Evolutionary conservation across 2,329 filamentous ascomycete genomes (phyloP).

Genomic region (Reticulascus tulasneorum): DNA sequence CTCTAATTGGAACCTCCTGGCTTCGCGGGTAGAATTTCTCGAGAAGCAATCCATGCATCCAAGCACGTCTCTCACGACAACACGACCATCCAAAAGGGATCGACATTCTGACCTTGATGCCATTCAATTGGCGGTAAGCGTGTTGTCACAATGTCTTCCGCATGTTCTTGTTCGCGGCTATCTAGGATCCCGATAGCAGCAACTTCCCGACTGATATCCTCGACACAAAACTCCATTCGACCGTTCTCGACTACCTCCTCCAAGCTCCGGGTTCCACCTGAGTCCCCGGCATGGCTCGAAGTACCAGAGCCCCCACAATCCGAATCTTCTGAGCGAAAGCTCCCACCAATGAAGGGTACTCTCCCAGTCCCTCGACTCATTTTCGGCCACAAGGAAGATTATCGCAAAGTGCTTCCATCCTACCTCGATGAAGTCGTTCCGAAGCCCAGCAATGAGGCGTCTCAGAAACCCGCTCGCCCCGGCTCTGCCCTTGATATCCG

Average conservation of each 20-base stretch:
- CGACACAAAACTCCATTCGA: constrained; percentile 16
- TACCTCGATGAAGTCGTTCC: constrained; percentile 62
- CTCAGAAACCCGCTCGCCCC: constrained; percentile 30
- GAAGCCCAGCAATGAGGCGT: constrained; percentile 40
- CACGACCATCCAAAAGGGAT: too few relatives aligned
- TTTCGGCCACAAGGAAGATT: constrained; percentile 57
- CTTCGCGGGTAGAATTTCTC: too few relatives aligned
- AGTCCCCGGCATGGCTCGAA: constrained; percentile 84
- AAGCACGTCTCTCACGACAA: too few relatives aligned
- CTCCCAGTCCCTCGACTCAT: constrained; percentile 80
- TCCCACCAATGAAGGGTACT: constrained; percentile 62
- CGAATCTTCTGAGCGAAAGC: constrained; percentile 57
- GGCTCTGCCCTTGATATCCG: constrained; percentile 55
- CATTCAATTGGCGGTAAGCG: constrained; percentile 4
- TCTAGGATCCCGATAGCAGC: constrained; percentile 8
- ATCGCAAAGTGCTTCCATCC: constrained; percentile 55
- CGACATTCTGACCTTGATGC: too few relatives aligned
- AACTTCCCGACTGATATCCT: constrained; percentile 2
- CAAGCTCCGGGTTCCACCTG: constrained; percentile 52
- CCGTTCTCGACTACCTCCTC: constrained; percentile 27
- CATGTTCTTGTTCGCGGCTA: constrained; percentile 12
- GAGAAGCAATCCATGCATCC: too few relatives aligned
- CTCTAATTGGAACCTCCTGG: too few relatives aligned
- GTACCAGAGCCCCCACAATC: constrained; percentile 75
- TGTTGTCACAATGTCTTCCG: constrained; percentile 10